These are phyloP conservation scores for Cladosporium cucumerinum DNA, from an alignment of 2,329 filamentous ascomycete species.

Conservation along the genomic window DNA sequence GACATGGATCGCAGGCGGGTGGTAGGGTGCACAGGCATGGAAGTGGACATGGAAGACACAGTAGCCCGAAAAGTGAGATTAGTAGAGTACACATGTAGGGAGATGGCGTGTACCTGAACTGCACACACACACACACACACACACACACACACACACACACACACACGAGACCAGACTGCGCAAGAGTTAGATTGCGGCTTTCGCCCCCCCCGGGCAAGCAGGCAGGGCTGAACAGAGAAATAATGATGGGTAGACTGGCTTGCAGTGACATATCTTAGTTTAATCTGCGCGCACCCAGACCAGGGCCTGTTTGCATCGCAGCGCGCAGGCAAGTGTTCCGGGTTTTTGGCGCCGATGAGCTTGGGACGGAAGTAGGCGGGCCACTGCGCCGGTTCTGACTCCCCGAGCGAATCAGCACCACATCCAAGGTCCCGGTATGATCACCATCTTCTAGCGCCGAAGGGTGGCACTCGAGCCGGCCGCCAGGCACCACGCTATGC, in stretches of 20 bases:
- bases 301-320: background rate
- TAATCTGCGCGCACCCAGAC: conserved; percentile 6
- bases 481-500: background rate
- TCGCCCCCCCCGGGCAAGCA: too few relatives aligned
- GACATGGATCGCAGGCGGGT: conserved; percentile 1
- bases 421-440: background rate
- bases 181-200: conserved; percentile 1
- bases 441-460: conserved; percentile 5
- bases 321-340: background rate
- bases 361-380: background rate
- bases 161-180: background rate
- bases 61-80: background rate
- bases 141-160: background rate
- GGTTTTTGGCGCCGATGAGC: conserved; percentile 1
- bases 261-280: background rate
- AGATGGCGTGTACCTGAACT: background rate
- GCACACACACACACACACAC: background rate
- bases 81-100: background rate
- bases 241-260: background rate
- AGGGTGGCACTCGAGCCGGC: conserved; percentile 1
- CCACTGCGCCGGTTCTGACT: background rate
- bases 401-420: background rate
- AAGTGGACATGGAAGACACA: background rate
- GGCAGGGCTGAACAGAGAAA: conserved; percentile 8
- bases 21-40: background rate